Evolutionary conservation across 2,329 filamentous ascomycete species (phyloP).

Genomic region (Aspergillus awamori): DNA sequence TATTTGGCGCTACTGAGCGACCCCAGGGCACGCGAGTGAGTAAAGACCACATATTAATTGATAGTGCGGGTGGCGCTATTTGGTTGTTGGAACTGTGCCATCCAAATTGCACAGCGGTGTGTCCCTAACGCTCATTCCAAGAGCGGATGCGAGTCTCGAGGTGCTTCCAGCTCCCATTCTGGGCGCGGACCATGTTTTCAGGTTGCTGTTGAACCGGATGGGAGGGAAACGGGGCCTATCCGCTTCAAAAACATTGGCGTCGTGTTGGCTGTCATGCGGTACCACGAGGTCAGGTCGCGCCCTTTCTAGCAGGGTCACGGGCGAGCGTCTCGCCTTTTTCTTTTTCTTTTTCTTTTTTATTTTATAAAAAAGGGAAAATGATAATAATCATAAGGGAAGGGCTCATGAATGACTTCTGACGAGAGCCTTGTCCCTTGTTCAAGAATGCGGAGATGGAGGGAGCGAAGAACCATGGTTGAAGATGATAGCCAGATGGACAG

Average conservation of each 20-base stretch:
- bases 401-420: background rate
- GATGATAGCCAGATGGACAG: background rate
- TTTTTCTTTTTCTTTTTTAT: too few relatives aligned
- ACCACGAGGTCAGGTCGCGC: background rate
- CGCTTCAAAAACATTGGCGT: background rate
- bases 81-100: too few relatives aligned
- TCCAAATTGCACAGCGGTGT: too few relatives aligned
- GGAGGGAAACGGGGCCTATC: background rate
- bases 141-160: too few relatives aligned
- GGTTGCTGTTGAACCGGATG: background rate
- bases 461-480: background rate
- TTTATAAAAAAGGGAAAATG: too few relatives aligned
- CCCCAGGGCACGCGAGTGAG: background rate
- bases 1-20: background rate
- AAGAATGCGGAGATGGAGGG: background rate
- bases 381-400: background rate
- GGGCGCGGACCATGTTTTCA: too few relatives aligned
- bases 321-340: background rate
- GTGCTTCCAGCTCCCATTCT: too few relatives aligned
- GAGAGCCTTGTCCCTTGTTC: background rate
- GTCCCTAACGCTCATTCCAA: too few relatives aligned
- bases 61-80: too few relatives aligned
- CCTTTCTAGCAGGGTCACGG: background rate
- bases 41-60: background rate
- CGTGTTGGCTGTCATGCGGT: background rate